Conservation (phyloP, 179 eudicot species). For the Camellia oleifera region DNA sequence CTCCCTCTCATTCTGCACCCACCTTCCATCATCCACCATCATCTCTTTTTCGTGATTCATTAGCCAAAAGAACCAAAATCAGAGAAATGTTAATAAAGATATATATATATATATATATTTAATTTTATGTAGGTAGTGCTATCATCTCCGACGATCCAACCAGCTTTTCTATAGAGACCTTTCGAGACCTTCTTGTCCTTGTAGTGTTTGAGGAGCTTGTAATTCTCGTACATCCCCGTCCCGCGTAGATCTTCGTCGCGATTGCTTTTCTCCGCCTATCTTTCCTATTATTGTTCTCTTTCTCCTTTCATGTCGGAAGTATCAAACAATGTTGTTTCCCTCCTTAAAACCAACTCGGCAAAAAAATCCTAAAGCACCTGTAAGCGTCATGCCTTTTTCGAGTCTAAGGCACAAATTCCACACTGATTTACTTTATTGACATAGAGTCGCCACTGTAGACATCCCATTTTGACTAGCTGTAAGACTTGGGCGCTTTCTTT, state of each 20-base stretch:
- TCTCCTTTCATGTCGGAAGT: slow-evolving; percentile 70
- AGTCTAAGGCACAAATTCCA: too few species aligned
- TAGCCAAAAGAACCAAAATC: not conserved
- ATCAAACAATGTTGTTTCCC: slow-evolving; percentile 18
- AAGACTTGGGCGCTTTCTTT: too few species aligned
- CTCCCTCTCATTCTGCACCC: too few species aligned
- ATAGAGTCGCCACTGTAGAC: too few species aligned
- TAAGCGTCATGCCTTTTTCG: too few species aligned
- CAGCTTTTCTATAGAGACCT: slow-evolving; percentile 68
- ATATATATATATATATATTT: not conserved
- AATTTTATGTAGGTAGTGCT: slow-evolving; percentile 79
- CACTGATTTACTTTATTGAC: too few species aligned
- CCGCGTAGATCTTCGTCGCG: slow-evolving; percentile 66
- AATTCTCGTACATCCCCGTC: slow-evolving; percentile 58
- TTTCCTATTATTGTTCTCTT: slow-evolving; percentile 74
- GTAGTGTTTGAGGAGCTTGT: slow-evolving; percentile 64
- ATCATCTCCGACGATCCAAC: slow-evolving; percentile 75
- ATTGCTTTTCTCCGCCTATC: slow-evolving; percentile 70
- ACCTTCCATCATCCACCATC: too few species aligned
- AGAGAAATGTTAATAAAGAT: not conserved
- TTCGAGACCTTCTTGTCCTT: slow-evolving; percentile 72
- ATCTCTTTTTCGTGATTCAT: too few species aligned
- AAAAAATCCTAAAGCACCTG: too few species aligned
- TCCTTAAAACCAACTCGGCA: too few species aligned
- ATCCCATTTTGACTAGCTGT: too few species aligned